Evolutionary conservation across 1,139 yeast genomes (phyloP), one percentile per base, ranked within the genome.

Genomic region (Protomyces arabidopsidicola): DNA sequence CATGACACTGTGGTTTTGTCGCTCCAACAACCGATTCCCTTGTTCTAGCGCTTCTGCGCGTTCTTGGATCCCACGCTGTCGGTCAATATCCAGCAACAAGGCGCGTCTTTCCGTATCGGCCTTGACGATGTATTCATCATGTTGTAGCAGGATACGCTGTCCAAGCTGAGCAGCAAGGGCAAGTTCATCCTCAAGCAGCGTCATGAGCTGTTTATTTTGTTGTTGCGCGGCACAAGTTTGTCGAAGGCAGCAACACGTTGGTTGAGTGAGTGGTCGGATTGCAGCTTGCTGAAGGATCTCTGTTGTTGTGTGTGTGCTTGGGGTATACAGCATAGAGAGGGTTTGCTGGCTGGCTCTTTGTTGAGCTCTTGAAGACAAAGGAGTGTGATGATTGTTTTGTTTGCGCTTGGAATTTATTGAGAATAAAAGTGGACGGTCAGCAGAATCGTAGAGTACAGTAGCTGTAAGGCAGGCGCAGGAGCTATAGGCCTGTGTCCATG

Each of bases 151-250:
- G 4, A 60, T 38, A 5, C 35, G 48, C 20, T 60, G 58, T 24
- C 63, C 63, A 16, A 60, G 38, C 20, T 53, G 53, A 12, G 58
- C 63, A 22, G 63, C 63, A 6, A 38, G 45, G 12, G 53, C 45
- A 16, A 60, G 39, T 6, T 60, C 63, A 31, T 35, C 53, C 16
- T 60, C 63, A 12, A 60, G 48, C 42, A 35, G 45, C 8, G 10
- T 4, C 58, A 60, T 53, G 58, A 60, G 50, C 50, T 22, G 39
- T 36, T 60, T 45, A 20, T 60, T 60, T 22, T 24, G 51, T 6
- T 18, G 22, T 6, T 5, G 39, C 14, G 58, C 31, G 22, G 24
- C 54, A 50, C 63, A 60, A 14, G 9, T 39, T 8, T 12, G 10
- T 6, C 24, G 45, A 9, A 42, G 22, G 38, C 63, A 60, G 31